A percentile compares a stretch with the other conserved stretches of the same genome.
These are phyloP conservation scores for Rhodomyrtus tomentosa DNA, from an alignment of 345 rosid species.

Conservation along the genomic window DNA sequence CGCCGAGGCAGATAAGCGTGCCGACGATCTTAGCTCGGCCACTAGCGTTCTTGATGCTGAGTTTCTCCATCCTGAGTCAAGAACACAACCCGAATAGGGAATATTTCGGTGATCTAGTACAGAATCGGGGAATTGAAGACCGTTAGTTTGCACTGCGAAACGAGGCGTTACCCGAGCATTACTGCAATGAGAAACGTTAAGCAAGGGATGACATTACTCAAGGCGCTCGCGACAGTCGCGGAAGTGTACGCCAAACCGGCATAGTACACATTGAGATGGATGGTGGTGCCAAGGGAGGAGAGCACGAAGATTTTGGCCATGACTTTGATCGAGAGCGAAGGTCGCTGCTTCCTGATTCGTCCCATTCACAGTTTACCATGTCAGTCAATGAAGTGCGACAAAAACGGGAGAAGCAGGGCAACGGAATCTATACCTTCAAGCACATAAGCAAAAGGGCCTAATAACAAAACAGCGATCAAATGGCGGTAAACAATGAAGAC, in stretches of 20 bases:
- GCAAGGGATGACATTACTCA: slow-evolving; percentile 32
- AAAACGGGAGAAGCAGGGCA: neutral
- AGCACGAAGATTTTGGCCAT: slow-evolving; percentile 26
- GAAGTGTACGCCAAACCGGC: slow-evolving; percentile 28
- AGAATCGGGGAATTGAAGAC: neutral
- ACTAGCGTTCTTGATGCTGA: slow-evolving; percentile 11
- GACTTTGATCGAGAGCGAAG: slow-evolving; percentile 15
- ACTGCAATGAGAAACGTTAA: slow-evolving; percentile 26
- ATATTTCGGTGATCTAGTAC: neutral
- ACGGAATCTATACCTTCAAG: slow-evolving; percentile 23
- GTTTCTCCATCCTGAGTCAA: slow-evolving; percentile 32
- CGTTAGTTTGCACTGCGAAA: neutral
- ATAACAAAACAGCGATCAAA: slow-evolving; percentile 16
- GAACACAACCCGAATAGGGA: neutral
- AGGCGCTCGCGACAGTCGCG: slow-evolving; percentile 24
- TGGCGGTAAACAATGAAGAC: slow-evolving; percentile 33
- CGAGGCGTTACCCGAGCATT: slow-evolving; percentile 15
- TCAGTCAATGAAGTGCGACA: neutral
- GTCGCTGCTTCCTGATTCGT: slow-evolving; percentile 22
- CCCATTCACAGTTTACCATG: neutral
- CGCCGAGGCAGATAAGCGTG: slow-evolving; percentile 14
- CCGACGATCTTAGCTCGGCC: slow-evolving; percentile 29
- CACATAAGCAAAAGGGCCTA: slow-evolving; percentile 26
- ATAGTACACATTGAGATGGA: slow-evolving; percentile 30
- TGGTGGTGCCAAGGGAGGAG: slow-evolving; percentile 24